Evolutionary conservation across 2,329 filamentous ascomycete species (phyloP).

Genomic region (Beauveria scarabaeidicola): DNA sequence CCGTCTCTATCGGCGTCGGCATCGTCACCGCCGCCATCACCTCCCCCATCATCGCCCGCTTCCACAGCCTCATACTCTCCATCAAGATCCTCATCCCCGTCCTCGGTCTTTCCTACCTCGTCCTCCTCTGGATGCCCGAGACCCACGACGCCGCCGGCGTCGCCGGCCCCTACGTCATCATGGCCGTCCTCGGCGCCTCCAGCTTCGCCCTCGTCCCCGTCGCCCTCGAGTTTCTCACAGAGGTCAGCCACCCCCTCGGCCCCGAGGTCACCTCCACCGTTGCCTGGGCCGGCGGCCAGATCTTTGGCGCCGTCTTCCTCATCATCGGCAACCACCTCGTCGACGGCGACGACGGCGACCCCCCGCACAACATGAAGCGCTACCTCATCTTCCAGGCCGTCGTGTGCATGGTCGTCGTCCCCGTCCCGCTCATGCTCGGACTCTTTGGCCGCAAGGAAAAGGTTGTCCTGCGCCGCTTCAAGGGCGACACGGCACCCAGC

Average conservation of each 20-base stretch:
- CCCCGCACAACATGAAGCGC: conserved; percentile 63
- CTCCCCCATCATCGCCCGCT: conserved; percentile 76
- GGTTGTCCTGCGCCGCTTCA: conserved; percentile 41
- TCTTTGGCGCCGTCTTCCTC: conserved; percentile 79
- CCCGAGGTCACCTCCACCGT: conserved; percentile 79
- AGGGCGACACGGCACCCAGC: conserved; percentile 29
- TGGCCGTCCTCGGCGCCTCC: conserved; percentile 68
- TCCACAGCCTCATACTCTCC: conserved; percentile 66
- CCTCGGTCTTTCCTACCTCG: conserved; percentile 63
- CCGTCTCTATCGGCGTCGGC: conserved; percentile 80
- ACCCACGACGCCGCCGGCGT: conserved; percentile 53
- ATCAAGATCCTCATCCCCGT: conserved; percentile 70
- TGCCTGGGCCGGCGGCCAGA: conserved; percentile 79
- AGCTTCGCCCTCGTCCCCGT: conserved; percentile 77
- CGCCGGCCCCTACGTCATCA: conserved; percentile 64
- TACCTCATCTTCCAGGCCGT: conserved; percentile 74
- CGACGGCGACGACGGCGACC: conserved; percentile 40
- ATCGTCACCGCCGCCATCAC: conserved; percentile 67
- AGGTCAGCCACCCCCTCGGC: conserved; percentile 77
- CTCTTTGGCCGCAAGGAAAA: conserved; percentile 54
- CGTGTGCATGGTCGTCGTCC: conserved; percentile 54
- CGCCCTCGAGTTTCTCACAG: conserved; percentile 76
- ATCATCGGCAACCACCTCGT: conserved; percentile 71
- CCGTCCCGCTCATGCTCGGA: conserved; percentile 61
- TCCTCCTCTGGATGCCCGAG: conserved; percentile 68